Evolutionary conservation across 345 rosid species (phyloP).

Genomic region (Combretum micranthum): DNA sequence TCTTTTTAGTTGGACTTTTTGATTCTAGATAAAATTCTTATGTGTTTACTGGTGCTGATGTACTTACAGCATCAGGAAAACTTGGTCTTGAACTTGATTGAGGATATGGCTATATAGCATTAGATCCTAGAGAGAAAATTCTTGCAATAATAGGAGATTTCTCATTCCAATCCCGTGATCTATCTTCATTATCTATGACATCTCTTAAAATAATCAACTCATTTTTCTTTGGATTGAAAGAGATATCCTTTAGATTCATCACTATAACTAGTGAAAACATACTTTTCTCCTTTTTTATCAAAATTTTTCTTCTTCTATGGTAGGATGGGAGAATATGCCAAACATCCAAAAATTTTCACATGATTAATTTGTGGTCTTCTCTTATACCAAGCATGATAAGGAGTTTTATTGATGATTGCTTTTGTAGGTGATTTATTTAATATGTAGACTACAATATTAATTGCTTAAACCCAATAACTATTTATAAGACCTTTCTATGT

Average conservation of each 20-base stretch:
- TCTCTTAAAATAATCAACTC: not conserved
- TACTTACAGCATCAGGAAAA: no score
- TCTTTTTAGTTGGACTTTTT: not conserved
- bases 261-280: no score
- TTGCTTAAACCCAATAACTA: no score
- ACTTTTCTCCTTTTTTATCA: constrained; percentile 11
- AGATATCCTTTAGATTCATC: no score
- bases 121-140: not conserved
- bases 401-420: not conserved
- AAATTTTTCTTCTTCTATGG: not conserved
- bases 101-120: no score
- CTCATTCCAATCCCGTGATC: not conserved
- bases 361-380: not conserved
- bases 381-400: constrained; percentile 2
- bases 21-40: not conserved
- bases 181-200: not conserved
- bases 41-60: not conserved
- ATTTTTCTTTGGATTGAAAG: no score
- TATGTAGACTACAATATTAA: no score
- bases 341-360: no score
- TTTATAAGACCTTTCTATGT: no score
- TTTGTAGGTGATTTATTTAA: no score
- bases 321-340: not conserved
- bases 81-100: not conserved
- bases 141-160: not conserved